These are phyloP conservation scores for Camellia japonica DNA, from an alignment of 148 eudicot species.

Conservation along the genomic window DNA sequence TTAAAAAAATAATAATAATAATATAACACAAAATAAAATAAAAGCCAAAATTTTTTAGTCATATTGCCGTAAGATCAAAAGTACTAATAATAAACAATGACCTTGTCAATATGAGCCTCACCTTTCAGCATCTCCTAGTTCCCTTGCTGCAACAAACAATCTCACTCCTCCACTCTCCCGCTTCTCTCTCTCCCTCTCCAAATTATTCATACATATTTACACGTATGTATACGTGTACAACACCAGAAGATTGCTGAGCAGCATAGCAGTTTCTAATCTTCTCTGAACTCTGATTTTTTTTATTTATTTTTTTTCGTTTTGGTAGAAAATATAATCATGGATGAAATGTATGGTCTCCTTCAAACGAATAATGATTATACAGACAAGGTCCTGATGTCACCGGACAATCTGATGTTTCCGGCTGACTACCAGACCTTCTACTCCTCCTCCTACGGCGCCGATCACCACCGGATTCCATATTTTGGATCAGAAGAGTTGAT, in stretches of 20 bases:
- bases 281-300: background rate
- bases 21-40: too few species aligned
- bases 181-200: background rate
- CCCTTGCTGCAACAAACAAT: background rate
- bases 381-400: slow-evolving; percentile 34
- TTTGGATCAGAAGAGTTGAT: slow-evolving; percentile 63
- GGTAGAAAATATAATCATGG: slow-evolving; percentile 32
- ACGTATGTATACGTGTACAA: background rate
- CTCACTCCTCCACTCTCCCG: background rate
- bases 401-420: slow-evolving; percentile 36
- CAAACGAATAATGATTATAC: slow-evolving; percentile 29
- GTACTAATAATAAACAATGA: background rate
- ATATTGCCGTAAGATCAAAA: too few species aligned
- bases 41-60: too few species aligned
- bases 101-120: background rate
- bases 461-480: slow-evolving; percentile 30
- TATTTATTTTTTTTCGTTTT: background rate
- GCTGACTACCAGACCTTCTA: slow-evolving; percentile 41
- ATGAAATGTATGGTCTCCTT: slow-evolving; percentile 61
- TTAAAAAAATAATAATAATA: too few species aligned
- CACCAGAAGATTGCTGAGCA: background rate
- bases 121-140: background rate
- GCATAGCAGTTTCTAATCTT: background rate
- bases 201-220: background rate
- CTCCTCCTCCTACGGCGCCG: slow-evolving; percentile 17